Evolutionary conservation across 257 asterid genomes (phyloP), one percentile per base, ranked within the genome.

Genomic region (Nicotiana attenuata): DNA sequence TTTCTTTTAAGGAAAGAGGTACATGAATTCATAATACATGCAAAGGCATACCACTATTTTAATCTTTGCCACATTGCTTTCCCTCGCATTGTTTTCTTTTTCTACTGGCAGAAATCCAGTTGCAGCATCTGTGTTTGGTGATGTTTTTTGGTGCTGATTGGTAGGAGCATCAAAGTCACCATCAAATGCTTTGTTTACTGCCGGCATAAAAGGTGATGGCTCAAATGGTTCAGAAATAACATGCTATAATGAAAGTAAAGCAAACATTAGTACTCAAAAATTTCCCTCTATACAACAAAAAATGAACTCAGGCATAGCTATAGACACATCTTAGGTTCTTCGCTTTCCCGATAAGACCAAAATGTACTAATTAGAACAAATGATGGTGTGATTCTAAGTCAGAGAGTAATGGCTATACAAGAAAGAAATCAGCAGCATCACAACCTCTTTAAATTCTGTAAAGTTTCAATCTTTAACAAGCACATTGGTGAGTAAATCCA

Each of bases 121-220:
- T 85, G 90, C 76, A 80, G 89, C 89, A 84, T 94, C 97, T 66
- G 88, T 79, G 73, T 94, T 95, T 52, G 84, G 78, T 78, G 89
- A 93, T 80, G 86, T 92, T 82, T 87, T 88, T 78, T 83, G 94
- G 80, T 80, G 94, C 88, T 85, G 89, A 86, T 83, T 84, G 81
- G 86, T 80, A 84, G 81, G 86, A 85, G 84, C 88, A 80, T 94
- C 97, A 87, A 88, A 85, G 85, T 96, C 93, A 82, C 86, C 55
- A 81, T 94, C 97, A 83, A 85, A 88, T 76, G 94, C 95, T 85
- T 90, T 93, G 82, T 92, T 89, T 78, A 88, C 91, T 81, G 92
- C 91, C 78, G 98, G 98, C 94, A 94, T 93, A 89, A 93, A 96
- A 84, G 98, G 98, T 60, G 98, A 94, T 50, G 97, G 94, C 87